phyloP scores from a whole-genome alignment of 495 filamentous ascomycete species.

The Chaetomium tenue region DNA sequence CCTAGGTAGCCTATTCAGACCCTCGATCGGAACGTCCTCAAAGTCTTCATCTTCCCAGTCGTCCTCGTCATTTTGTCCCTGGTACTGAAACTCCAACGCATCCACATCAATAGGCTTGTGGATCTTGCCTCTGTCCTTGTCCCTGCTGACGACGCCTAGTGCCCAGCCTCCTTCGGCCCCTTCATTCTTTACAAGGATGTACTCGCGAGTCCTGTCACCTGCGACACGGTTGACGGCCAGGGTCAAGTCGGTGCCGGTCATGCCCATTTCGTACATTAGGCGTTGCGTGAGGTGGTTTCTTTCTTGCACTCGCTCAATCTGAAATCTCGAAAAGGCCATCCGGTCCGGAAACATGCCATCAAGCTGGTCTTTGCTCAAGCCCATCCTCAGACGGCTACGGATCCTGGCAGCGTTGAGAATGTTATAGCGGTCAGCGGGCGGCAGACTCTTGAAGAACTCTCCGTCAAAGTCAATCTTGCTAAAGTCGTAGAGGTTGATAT shows the following conservation, averaged over 20 bases:
- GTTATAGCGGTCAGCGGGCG: slow-evolving; percentile 89
- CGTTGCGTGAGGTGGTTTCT: slow-evolving; percentile 94
- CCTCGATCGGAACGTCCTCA: slow-evolving; percentile 94
- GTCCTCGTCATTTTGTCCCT: slow-evolving; percentile 60
- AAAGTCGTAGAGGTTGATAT: slow-evolving; percentile 97
- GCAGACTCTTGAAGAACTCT: slow-evolving; percentile 86
- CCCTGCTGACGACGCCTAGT: slow-evolving; percentile 81
- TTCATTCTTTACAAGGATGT: slow-evolving; percentile 92
- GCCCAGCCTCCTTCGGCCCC: slow-evolving; percentile 97
- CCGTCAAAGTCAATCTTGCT: slow-evolving; percentile 97
- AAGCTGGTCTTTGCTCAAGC: slow-evolving; percentile 91
- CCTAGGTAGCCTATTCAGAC: slow-evolving; percentile 84
- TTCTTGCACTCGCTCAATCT: slow-evolving; percentile 89
- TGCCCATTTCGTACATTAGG: slow-evolving; percentile 90
- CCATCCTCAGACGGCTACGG: slow-evolving; percentile 86
- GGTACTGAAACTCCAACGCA: slow-evolving; percentile 58
- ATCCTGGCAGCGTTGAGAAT: slow-evolving; percentile 91
- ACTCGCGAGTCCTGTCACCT: slow-evolving; percentile 87
- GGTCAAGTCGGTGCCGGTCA: slow-evolving; percentile 70
- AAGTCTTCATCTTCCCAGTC: slow-evolving; percentile 75
- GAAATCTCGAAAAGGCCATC: slow-evolving; percentile 96
- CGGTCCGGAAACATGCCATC: slow-evolving; percentile 95
- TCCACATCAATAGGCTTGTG: slow-evolving; percentile 91
- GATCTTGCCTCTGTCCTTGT: slow-evolving; percentile 69
- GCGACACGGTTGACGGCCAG: slow-evolving; percentile 69